These are phyloP conservation scores for Mesembryanthemum crystallinum DNA, from an alignment of 148 eudicot genomes.

Conservation along the genomic window DNA sequence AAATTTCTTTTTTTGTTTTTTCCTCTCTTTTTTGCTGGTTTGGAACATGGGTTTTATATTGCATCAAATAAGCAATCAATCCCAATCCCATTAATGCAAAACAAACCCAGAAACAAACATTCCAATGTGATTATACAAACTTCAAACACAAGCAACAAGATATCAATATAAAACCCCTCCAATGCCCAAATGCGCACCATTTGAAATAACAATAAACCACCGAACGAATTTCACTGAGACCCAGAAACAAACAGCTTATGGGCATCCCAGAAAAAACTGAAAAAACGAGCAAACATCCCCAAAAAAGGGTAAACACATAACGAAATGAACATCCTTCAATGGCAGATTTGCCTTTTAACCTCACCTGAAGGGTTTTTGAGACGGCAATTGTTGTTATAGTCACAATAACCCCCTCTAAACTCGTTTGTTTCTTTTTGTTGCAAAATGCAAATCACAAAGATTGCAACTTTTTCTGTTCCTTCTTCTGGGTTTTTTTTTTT, in stretches of 20 bases:
- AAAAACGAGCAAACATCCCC: background rate
- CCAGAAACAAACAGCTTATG: slow-evolving; percentile 30
- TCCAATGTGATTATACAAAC: background rate
- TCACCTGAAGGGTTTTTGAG: slow-evolving; percentile 24
- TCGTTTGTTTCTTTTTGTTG: background rate
- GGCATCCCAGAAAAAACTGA: slow-evolving; percentile 19
- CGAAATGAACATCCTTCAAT: background rate
- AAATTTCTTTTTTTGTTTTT: too few relatives aligned
- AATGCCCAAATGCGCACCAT: background rate
- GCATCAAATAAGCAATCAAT: background rate
- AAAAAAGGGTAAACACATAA: slow-evolving; percentile 20
- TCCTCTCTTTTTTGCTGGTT: too few relatives aligned
- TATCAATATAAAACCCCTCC: background rate
- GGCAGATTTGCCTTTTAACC: slow-evolving; percentile 1
- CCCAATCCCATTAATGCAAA: background rate
- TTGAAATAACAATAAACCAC: background rate
- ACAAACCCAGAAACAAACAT: slow-evolving; percentile 11
- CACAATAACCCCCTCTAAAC: background rate
- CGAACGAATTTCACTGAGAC: background rate
- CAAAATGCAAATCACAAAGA: slow-evolving; percentile 1
- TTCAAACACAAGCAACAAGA: slow-evolving; percentile 17
- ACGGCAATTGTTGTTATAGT: background rate
- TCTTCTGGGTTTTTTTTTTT: slow-evolving; percentile 9
- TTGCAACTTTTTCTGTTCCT: slow-evolving; percentile 11
- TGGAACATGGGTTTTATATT: background rate